Conservation (phyloP, 441 rosid species). For the Populus hybrid region DNA sequence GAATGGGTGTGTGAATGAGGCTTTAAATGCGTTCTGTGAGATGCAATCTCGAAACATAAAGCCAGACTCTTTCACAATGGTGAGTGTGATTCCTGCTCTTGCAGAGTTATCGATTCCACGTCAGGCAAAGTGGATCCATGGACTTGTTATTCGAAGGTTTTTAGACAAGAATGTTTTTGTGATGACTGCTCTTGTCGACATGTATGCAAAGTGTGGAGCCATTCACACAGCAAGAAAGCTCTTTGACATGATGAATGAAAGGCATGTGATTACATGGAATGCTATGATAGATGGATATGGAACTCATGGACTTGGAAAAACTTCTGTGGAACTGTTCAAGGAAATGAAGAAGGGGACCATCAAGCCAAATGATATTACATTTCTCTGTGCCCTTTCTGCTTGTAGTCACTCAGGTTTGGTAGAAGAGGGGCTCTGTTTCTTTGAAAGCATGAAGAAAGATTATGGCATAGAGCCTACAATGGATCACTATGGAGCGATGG, state of each 20-base stretch:
- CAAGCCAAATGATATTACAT: constrained; percentile 68
- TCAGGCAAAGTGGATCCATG: constrained; percentile 75
- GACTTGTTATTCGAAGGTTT: constrained; percentile 51
- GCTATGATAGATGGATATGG: constrained; percentile 80
- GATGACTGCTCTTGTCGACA: constrained; percentile 79
- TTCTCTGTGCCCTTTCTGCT: constrained; percentile 73
- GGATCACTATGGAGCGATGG: constrained; percentile 86
- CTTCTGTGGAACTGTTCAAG: constrained; percentile 60
- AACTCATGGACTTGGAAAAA: constrained; percentile 63
- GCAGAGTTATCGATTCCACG: constrained; percentile 52
- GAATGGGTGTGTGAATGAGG: constrained; percentile 57
- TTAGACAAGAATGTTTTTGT: constrained; percentile 64
- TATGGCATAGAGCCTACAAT: constrained; percentile 55
- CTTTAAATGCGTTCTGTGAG: constrained; percentile 51
- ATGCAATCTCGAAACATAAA: constrained; percentile 61
- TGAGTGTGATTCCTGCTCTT: constrained; percentile 81
- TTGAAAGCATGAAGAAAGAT: constrained; percentile 53
- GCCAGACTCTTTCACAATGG: constrained; percentile 77
- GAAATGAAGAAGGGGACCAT: constrained; percentile 56
- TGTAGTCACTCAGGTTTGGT: constrained; percentile 90
- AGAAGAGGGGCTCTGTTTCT: constrained; percentile 57
- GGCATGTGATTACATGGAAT: constrained; percentile 83
- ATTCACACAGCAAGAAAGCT: constrained; percentile 65
- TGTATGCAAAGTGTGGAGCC: constrained; percentile 83
- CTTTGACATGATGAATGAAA: constrained; percentile 57